These are phyloP conservation scores for Conticribra weissflogii DNA, from an alignment of 108 stramenopile genomes.

Conservation along the genomic window DNA sequence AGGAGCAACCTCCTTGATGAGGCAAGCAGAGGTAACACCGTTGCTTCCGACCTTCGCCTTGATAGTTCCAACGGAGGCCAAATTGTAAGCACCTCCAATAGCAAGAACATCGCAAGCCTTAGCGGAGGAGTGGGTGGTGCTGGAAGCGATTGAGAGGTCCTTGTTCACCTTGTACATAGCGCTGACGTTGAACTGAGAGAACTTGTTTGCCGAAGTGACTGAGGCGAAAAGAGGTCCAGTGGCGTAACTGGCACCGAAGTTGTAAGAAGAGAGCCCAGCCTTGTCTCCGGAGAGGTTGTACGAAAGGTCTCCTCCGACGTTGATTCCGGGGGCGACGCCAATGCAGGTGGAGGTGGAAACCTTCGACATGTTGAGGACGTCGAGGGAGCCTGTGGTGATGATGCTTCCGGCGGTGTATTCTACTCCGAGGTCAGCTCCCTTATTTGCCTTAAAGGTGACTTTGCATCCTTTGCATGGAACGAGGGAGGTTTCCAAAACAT, in stretches of 20 bases:
- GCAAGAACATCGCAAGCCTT: constrained; percentile 68
- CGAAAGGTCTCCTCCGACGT: constrained; percentile 81
- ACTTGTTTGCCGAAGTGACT: constrained; percentile 77
- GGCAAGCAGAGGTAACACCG: constrained; percentile 72
- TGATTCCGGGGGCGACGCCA: constrained; percentile 75
- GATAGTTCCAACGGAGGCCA: constrained; percentile 65
- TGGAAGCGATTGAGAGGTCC: constrained; percentile 77
- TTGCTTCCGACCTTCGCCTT: constrained; percentile 88
- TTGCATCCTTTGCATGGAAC: constrained; percentile 73
- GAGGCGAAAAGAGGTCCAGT: constrained; percentile 79
- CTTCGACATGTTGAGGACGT: constrained; percentile 85
- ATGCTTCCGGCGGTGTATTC: constrained; percentile 87
- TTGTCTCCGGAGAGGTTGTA: constrained; percentile 86
- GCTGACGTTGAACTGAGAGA: constrained; percentile 77
- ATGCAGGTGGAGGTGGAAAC: constrained; percentile 81
- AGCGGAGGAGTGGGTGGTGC: constrained; percentile 78
- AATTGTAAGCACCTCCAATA: constrained; percentile 80
- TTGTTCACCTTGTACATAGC: constrained; percentile 87
- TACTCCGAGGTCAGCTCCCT: constrained; percentile 87
- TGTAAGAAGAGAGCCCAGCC: constrained; percentile 76
- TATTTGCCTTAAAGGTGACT: constrained; percentile 89
- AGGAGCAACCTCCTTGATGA: constrained; percentile 86
- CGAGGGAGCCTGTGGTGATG: constrained; percentile 76
- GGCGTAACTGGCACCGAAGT: constrained; percentile 81
- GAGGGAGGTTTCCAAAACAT: constrained; percentile 86